These are phyloP conservation scores for Selaginella moellendorffii DNA, from an alignment of 75 land plant species.

Conservation along the genomic window DNA sequence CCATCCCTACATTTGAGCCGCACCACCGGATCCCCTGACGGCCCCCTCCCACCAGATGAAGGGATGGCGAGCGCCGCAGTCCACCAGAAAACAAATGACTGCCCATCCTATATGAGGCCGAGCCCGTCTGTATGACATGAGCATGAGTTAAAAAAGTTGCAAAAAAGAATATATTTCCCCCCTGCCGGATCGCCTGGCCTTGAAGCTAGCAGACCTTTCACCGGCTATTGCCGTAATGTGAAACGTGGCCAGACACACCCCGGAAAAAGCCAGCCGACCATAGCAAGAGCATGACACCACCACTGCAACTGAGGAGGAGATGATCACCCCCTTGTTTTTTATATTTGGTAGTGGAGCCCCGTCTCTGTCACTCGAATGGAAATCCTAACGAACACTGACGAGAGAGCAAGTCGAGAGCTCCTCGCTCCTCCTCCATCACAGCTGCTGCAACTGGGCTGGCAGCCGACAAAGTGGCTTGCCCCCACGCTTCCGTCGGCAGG, in stretches of 20 bases:
- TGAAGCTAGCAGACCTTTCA: too few species aligned
- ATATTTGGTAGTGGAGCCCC: too few species aligned
- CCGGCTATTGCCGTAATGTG: too few species aligned
- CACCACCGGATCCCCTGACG: neutral
- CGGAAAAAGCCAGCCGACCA: too few species aligned
- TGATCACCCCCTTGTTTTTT: too few species aligned
- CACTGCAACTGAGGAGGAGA: too few species aligned
- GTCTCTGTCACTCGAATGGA: too few species aligned
- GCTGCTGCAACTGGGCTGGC: neutral
- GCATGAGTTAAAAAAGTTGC: neutral
- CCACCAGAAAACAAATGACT: neutral
- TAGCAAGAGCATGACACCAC: neutral
- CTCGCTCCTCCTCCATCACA: neutral
- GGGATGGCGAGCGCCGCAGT: neutral
- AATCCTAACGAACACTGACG: too few species aligned
- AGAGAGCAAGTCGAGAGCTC: too few species aligned
- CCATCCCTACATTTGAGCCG: too few species aligned
- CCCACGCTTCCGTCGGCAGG: constrained; percentile 43
- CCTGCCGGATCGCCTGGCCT: neutral
- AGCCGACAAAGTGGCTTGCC: constrained; percentile 46
- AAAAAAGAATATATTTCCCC: neutral
- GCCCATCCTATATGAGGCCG: neutral
- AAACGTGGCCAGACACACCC: neutral
- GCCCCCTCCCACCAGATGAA: neutral
- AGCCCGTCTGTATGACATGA: neutral